These are phyloP conservation scores for Neurospora cerealis DNA, from an alignment of 495 filamentous ascomycete species.

Conservation along the genomic window DNA sequence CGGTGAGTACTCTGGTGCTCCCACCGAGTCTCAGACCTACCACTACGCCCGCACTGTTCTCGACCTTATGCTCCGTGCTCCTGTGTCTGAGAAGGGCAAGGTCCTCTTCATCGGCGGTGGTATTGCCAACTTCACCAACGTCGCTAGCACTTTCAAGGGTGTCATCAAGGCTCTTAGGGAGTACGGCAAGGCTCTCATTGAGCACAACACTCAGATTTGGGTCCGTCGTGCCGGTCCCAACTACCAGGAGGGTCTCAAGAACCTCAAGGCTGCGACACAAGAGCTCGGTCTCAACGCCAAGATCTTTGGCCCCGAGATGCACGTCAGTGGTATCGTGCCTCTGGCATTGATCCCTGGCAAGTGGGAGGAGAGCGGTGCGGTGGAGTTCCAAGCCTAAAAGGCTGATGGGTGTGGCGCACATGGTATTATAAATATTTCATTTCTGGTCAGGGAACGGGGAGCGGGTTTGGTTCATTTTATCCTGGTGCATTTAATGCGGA, in stretches of 20 bases:
- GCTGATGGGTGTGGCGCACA: neutral
- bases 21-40: conserved; percentile 95
- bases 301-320: conserved; percentile 97
- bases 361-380: conserved; percentile 40
- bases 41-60: conserved; percentile 96
- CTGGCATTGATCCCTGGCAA: conserved; percentile 49
- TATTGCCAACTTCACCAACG: conserved; percentile 99
- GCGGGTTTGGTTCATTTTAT: conserved; percentile 1
- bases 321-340: conserved; percentile 56
- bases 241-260: conserved; percentile 99
- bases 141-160: conserved; percentile 98
- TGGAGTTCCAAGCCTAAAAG: conserved; percentile 44
- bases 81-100: conserved; percentile 80
- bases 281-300: conserved; percentile 92
- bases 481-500: neutral
- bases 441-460: neutral
- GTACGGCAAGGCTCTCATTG: conserved; percentile 71
- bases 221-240: conserved; percentile 97
- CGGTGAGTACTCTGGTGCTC: conserved; percentile 98
- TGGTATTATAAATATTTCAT: conserved; percentile 3
- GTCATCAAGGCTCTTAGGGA: conserved; percentile 96
- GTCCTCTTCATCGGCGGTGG: conserved; percentile 98
- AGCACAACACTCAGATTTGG: conserved; percentile 99
- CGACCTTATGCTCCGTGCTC: conserved; percentile 94
- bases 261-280: conserved; percentile 92